phyloP scores from a whole-genome alignment of 306 rosid genomes.

The Rosa persica region DNA sequence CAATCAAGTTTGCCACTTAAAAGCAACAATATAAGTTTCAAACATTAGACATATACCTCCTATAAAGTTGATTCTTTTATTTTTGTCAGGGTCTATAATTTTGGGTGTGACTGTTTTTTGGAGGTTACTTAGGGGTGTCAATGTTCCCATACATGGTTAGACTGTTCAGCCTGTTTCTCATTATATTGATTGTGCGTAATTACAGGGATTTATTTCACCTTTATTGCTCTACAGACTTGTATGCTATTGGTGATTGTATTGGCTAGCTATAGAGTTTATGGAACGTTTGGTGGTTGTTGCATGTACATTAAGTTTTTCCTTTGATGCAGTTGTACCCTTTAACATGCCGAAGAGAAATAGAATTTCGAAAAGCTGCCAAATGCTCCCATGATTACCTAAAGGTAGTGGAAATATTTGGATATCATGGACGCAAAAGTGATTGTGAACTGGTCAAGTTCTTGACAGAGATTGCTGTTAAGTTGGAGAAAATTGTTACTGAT shows the following conservation, averaged over 20 bases:
- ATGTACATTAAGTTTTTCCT: background rate
- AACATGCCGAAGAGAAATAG: background rate
- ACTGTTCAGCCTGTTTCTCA: background rate
- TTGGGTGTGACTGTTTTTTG: background rate
- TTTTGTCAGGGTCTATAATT: background rate
- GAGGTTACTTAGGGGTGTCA: background rate
- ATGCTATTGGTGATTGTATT: background rate
- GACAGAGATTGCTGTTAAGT: background rate
- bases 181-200: background rate
- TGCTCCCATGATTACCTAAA: slow-evolving; percentile 5
- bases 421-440: background rate
- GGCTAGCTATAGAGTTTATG: background rate
- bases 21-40: background rate
- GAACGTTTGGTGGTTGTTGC: background rate
- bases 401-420: slow-evolving; percentile 13
- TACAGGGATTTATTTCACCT: too few species aligned
- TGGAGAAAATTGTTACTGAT: slow-evolving; percentile 16
- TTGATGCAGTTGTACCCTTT: slow-evolving; percentile 8
- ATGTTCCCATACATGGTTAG: background rate
- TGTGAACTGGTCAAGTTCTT: slow-evolving; percentile 1
- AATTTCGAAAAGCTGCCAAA: background rate
- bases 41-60: background rate
- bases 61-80: background rate
- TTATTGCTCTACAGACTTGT: background rate
- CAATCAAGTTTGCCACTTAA: background rate